A percentile compares a stretch with the other conserved stretches of the same genome.
Evolutionary conservation across 73 alveolate genomes (phyloP).

Genomic region (Paramecium primaurelia): DNA sequence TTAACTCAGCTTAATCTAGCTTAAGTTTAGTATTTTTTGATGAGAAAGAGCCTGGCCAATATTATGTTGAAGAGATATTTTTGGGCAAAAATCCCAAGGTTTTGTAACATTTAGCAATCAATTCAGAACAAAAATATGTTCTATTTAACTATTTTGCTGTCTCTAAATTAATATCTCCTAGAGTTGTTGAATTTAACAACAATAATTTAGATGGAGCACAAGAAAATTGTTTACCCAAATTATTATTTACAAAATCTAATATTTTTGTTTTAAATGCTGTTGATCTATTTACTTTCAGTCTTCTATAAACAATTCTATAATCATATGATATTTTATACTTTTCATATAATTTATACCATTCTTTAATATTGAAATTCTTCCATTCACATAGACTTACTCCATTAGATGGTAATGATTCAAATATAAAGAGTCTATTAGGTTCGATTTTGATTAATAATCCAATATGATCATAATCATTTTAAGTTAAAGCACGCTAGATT

Average conservation of each 20-base stretch:
- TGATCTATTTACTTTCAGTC: slow-evolving; percentile 53
- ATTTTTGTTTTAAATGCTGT: slow-evolving; percentile 51
- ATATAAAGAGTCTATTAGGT: slow-evolving; percentile 48
- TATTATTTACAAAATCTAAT: neutral
- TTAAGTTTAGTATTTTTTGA: neutral
- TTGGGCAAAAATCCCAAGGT: neutral
- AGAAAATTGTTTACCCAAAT: slow-evolving; percentile 66
- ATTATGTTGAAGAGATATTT: slow-evolving; percentile 8
- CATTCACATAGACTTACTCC: slow-evolving; percentile 67
- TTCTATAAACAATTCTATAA: slow-evolving; percentile 65
- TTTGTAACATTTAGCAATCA: slow-evolving; percentile 47
- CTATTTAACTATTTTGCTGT: neutral
- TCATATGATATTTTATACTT: neutral
- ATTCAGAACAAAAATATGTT: slow-evolving; percentile 50
- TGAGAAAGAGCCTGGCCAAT: slow-evolving; percentile 55
- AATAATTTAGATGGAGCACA: slow-evolving; percentile 58
- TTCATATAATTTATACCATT: slow-evolving; percentile 65
- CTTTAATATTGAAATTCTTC: slow-evolving; percentile 54
- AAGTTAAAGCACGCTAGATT: slow-evolving; percentile 72
- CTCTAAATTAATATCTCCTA: neutral
- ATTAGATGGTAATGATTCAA: slow-evolving; percentile 62
- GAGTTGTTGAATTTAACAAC: slow-evolving; percentile 42
- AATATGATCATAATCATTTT: slow-evolving; percentile 65
- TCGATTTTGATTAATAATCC: slow-evolving; percentile 61
- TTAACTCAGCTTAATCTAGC: neutral